A percentile compares a stretch with the other conserved stretches of the same genome.
Evolutionary conservation across 2,329 filamentous ascomycete species (phyloP).

Genomic region (Alternaria sp.): DNA sequence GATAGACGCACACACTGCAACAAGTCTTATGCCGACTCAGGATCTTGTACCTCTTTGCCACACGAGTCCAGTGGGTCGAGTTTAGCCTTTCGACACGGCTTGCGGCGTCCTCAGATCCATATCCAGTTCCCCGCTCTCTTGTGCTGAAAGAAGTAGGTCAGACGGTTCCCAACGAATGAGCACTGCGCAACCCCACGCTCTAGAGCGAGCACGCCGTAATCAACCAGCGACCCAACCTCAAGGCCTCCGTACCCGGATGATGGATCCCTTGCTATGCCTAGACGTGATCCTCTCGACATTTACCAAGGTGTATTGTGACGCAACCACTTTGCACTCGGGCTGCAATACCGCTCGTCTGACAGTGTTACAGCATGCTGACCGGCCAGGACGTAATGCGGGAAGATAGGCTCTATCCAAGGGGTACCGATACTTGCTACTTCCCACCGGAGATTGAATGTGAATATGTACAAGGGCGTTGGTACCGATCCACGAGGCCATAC

Average conservation of each 20-base stretch:
- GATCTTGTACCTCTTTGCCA: slow-evolving; percentile 16
- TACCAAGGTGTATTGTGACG: slow-evolving; percentile 37
- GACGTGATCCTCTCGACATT: slow-evolving; percentile 22
- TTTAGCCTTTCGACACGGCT: slow-evolving; percentile 37
- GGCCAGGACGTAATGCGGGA: slow-evolving; percentile 2
- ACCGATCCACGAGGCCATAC: slow-evolving; percentile 14
- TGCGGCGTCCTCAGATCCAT: slow-evolving; percentile 19
- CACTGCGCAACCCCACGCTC: slow-evolving; percentile 12
- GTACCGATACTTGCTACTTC: slow-evolving; percentile 12
- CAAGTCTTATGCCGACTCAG: slow-evolving; percentile 14
- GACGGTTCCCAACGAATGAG: slow-evolving; percentile 23
- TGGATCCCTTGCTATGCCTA: slow-evolving; percentile 31
- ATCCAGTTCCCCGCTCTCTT: slow-evolving; percentile 12
- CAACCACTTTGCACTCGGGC: slow-evolving; percentile 25
- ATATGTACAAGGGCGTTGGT: slow-evolving; percentile 20
- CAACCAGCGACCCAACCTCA: slow-evolving; percentile 28
- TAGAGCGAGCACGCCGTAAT: slow-evolving; percentile 17
- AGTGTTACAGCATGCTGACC: slow-evolving; percentile 22
- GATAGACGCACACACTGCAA: slow-evolving; percentile 12
- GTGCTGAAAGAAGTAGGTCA: slow-evolving; percentile 34
- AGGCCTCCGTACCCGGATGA: slow-evolving; percentile 34
- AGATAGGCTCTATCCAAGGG: slow-evolving; percentile 10
- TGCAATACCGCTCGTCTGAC: slow-evolving; percentile 18
- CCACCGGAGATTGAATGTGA: slow-evolving; percentile 10
- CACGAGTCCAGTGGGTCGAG: slow-evolving; percentile 18